Evolutionary conservation across 108 stramenopile species (phyloP), one percentile per base, ranked within the genome.

Genomic region (Fistulifera solaris): DNA sequence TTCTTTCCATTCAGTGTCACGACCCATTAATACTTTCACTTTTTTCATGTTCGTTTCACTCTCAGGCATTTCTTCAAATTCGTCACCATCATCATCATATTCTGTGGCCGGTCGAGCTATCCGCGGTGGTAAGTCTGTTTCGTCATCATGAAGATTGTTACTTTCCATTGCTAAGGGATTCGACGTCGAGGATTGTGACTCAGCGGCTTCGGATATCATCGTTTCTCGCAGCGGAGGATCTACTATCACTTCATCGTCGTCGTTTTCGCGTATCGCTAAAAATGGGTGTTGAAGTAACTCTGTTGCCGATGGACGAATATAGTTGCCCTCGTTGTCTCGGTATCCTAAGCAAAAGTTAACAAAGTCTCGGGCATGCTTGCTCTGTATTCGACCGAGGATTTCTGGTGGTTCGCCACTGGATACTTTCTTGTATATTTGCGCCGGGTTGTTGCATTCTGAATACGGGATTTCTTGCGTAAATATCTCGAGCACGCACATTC

Each of bases 401-500:
- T 79, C 81, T 7, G 97, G 97, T 22, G 79, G 77, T 39, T 92
- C 83, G 21, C 85, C 89, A 35, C 78, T 62, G 13, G 75, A 89
- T 15, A 98, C 97, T 65, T 90, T 94, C 56, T 87, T 93, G 71
- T 96, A 96, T 35, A 98, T 98, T 58, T 95, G 90, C n/a, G 88
- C 85, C 19, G 92, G 84, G 66, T 90, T 94, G 45, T 64, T 73
- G 52, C 97, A 98, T 63, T 98, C 97, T 55, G 73, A 78, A 67
- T 96, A 98, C 0, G 97, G 97, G 16, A 93, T 80, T 53, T 96
- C 93, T 62, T 94, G 81, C 10, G 98, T 96, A 53, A 96, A 82
- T 71, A 99, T 97, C 73, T 99, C 96, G 42, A 99, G 73, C 40
- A 95, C 71, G 60, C 89, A 88, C 96, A 99, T 98, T 45, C 98